phyloP scores from a whole-genome alignment of 2,329 filamentous ascomycete species.

The Paramyrothecium sp. region DNA sequence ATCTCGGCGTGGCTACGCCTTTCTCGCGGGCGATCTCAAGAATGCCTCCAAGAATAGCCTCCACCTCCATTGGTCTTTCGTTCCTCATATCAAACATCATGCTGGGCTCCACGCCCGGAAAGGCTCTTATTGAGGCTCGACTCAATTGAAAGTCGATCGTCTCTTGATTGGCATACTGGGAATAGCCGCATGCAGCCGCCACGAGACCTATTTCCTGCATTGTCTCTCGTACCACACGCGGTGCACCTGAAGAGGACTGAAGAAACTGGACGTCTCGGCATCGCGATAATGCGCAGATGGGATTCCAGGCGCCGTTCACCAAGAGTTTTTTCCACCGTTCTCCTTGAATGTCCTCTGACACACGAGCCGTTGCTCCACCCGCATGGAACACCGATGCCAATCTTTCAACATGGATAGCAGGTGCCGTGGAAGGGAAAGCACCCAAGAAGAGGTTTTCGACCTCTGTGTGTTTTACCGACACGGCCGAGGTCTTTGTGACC shows the following conservation, averaged over 20 bases:
- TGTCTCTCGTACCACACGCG: neutral
- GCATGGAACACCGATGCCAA: neutral
- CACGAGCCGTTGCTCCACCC: neutral
- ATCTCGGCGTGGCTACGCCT: neutral
- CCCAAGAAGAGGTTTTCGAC: neutral
- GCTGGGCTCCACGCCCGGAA: neutral
- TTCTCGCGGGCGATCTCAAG: neutral
- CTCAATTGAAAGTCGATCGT: neutral
- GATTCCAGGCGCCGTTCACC: neutral
- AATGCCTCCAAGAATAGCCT: neutral
- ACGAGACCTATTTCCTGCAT: neutral
- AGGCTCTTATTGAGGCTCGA: neutral
- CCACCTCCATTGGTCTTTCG: neutral
- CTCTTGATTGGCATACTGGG: neutral
- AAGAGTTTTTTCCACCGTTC: neutral
- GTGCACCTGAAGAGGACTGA: neutral
- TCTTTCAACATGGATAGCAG: neutral
- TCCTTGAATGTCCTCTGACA: neutral
- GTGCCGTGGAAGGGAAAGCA: neutral
- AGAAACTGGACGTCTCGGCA: neutral
- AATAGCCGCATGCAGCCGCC: neutral
- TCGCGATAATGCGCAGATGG: neutral
- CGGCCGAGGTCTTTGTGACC: neutral
- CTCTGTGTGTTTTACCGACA: neutral
- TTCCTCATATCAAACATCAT: constrained; percentile 1